These are phyloP conservation scores for Cubamyces lactineus DNA, from an alignment of 768 basidiomycete genomes.

Conservation along the genomic window DNA sequence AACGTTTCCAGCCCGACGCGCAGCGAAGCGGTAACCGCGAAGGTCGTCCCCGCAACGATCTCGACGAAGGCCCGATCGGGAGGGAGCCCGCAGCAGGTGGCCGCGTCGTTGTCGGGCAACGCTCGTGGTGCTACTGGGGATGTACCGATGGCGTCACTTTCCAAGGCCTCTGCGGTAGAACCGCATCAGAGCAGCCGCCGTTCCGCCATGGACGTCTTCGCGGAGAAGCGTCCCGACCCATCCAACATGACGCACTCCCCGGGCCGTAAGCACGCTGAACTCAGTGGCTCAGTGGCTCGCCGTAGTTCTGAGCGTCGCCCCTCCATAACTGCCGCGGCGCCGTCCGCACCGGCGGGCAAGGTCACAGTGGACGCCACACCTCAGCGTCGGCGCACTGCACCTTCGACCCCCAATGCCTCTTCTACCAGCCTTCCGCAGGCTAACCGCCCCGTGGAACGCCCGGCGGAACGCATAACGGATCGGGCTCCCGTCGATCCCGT, in stretches of 20 bases:
- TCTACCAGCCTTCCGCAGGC: constrained; percentile 3
- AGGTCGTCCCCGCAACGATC: constrained; percentile 33
- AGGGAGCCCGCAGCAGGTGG: constrained; percentile 56
- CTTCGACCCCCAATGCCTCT: constrained; percentile 17
- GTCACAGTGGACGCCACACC: constrained; percentile 36
- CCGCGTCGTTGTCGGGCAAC: constrained; percentile 42
- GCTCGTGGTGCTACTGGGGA: constrained; percentile 42
- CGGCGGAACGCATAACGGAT: constrained; percentile 24
- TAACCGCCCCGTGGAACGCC: constrained; percentile 4
- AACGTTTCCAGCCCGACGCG: constrained; percentile 28
- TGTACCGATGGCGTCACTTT: constrained; percentile 47
- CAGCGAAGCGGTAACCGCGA: constrained; percentile 24
- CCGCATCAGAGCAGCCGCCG: constrained; percentile 49
- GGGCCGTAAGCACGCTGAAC: constrained; percentile 59
- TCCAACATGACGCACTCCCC: constrained; percentile 60
- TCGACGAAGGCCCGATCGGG: constrained; percentile 53
- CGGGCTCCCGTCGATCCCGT: constrained; percentile 23
- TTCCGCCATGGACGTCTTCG: constrained; percentile 42
- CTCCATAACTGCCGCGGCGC: constrained; percentile 45
- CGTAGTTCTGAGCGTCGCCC: constrained; percentile 54
- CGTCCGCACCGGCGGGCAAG: constrained; percentile 40
- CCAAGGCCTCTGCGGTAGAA: constrained; percentile 50
- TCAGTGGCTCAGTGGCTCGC: constrained; percentile 51
- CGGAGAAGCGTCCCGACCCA: constrained; percentile 57
- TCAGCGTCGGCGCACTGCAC: constrained; percentile 33